Conservation (phyloP, 495 filamentous ascomycete genomes). For the Penicillium ucsense region DNA sequence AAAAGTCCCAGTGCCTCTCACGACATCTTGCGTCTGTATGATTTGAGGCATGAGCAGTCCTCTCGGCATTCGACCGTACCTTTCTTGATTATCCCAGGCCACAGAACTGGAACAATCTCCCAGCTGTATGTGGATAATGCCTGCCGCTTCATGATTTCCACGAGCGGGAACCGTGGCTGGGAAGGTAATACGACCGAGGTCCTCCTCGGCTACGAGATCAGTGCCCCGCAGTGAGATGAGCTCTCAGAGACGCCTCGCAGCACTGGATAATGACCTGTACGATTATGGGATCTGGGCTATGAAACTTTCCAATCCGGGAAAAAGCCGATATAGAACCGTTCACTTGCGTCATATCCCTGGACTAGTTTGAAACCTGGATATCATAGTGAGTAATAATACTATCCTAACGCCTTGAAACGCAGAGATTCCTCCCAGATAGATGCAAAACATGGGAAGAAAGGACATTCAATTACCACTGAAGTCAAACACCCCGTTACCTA, state of each 20-base stretch:
- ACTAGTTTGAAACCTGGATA: background rate
- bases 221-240: conserved; percentile 29
- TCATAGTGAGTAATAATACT: background rate
- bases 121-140: conserved; percentile 77
- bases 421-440: conserved; percentile 3
- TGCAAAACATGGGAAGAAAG: background rate
- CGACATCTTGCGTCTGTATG: conserved; percentile 89
- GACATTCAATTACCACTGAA: too few species aligned
- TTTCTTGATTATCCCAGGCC: conserved; percentile 89
- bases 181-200: conserved; percentile 90
- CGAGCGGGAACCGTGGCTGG: conserved; percentile 88
- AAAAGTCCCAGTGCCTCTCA: conserved; percentile 59
- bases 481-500: conserved; percentile 3
- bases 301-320: background rate
- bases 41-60: conserved; percentile 58
- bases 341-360: background rate
- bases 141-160: conserved; percentile 81
- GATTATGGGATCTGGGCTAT: background rate
- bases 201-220: conserved; percentile 88
- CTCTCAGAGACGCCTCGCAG: background rate
- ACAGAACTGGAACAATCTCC: conserved; percentile 83
- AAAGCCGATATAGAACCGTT: background rate
- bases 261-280: background rate
- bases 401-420: conserved; percentile 5
- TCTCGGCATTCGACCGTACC: conserved; percentile 74